Percentiles rank a stretch among this genome's conserved stretches.
phyloP scores from a whole-genome alignment of 345 rosid species.

The Schrenkiella parvula region DNA sequence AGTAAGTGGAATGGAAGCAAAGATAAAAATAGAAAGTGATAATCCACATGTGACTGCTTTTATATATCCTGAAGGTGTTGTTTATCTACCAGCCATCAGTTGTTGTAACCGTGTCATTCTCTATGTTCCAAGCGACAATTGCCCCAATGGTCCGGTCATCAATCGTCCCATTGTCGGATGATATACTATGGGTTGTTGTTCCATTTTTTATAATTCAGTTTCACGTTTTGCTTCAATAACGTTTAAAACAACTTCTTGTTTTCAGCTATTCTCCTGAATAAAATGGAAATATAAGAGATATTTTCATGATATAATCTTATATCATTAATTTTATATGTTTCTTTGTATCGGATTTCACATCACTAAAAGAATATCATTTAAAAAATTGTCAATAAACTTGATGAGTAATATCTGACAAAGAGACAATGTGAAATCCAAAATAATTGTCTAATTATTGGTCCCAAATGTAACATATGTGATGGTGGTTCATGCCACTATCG shows the following conservation, averaged over 20 bases:
- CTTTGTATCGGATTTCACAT: neutral
- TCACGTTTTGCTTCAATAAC: neutral
- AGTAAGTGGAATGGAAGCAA: conserved; percentile 16
- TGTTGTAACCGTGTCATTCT: conserved; percentile 26
- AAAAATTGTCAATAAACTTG: too few species aligned
- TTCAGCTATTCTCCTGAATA: neutral
- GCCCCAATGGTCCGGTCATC: conserved; percentile 23
- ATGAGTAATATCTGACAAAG: too few species aligned
- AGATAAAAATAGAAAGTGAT: conserved; percentile 12
- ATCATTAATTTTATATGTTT: neutral
- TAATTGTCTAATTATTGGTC: too few species aligned
- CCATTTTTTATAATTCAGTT: neutral
- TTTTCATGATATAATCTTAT: neutral
- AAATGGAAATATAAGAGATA: neutral
- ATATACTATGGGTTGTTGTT: neutral
- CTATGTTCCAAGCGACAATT: conserved; percentile 11
- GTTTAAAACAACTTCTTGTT: neutral
- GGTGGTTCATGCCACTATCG: too few species aligned
- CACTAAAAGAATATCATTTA: too few species aligned
- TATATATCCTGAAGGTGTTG: neutral
- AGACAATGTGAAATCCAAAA: too few species aligned
- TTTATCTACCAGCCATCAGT: conserved; percentile 1
- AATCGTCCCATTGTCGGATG: conserved; percentile 11
- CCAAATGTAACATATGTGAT: too few species aligned
- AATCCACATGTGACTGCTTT: conserved; percentile 15